phyloP scores from a whole-genome alignment of 2,329 filamentous ascomycete genomes.

The Claviceps spartinae region DNA sequence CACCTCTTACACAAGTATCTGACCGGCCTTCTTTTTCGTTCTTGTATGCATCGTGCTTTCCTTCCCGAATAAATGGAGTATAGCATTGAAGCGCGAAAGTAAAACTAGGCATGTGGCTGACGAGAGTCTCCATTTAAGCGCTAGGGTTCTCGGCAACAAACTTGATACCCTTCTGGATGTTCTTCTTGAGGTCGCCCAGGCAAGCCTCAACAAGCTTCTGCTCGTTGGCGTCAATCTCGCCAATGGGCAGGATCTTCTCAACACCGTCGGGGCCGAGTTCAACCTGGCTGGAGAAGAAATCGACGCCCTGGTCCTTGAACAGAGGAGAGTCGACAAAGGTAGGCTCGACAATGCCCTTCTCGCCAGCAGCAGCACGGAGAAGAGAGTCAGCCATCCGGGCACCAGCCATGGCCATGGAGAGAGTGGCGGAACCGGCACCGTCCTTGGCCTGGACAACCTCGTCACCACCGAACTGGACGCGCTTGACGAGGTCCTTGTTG shows the following conservation, averaged over 20 bases:
- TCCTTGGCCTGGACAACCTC: conserved; percentile 99
- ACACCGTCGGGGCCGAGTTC: conserved; percentile 95
- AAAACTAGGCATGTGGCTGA: background rate
- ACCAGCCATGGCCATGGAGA: conserved; percentile 98
- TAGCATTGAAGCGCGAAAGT: background rate
- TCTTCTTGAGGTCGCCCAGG: conserved; percentile 77
- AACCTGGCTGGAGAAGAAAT: conserved; percentile 93
- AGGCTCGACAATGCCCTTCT: conserved; percentile 91
- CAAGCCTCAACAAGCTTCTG: conserved; percentile 77
- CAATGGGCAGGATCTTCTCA: conserved; percentile 81
- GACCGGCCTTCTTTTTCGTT: background rate
- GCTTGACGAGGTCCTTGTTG: conserved; percentile 69
- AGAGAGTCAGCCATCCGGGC: conserved; percentile 75
- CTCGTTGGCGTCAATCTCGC: conserved; percentile 74
- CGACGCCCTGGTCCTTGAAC: conserved; percentile 95
- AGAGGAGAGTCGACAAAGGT: conserved; percentile 94
- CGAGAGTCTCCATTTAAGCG: conserved; percentile 30
- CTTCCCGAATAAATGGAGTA: background rate
- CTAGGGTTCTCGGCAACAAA: conserved; percentile 47
- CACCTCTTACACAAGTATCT: background rate
- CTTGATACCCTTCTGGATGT: conserved; percentile 79
- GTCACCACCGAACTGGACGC: conserved; percentile 97
- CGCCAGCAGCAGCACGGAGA: conserved; percentile 81
- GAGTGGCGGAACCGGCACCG: conserved; percentile 88
- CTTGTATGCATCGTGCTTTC: conserved; percentile 3